Conservation (phyloP, 2,329 filamentous ascomycete species). For the Coniochaeta sp. region DNA sequence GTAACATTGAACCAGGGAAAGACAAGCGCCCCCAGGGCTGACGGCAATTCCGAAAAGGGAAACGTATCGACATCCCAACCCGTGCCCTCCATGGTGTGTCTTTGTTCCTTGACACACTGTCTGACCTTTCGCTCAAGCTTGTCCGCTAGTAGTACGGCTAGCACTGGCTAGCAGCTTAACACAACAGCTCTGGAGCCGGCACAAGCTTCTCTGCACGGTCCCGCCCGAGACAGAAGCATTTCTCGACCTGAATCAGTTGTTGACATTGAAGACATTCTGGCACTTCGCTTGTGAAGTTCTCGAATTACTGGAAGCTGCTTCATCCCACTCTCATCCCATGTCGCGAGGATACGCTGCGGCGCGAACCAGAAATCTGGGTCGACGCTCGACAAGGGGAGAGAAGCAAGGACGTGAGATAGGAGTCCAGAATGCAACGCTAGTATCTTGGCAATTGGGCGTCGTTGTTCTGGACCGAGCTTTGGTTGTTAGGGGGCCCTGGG, state of each 20-base stretch:
- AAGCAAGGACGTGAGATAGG: not conserved
- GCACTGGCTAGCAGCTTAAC: not conserved
- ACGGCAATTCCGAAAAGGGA: not conserved
- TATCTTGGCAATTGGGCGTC: not conserved
- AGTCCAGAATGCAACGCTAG: not conserved
- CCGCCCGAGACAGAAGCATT: not conserved
- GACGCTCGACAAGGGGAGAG: not conserved
- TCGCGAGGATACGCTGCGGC: not conserved
- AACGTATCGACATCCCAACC: not conserved
- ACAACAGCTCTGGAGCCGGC: not conserved
- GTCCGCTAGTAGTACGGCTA: not conserved
- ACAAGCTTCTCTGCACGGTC: not conserved
- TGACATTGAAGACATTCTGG: not conserved
- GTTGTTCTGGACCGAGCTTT: not conserved
- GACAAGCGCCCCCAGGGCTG: not conserved
- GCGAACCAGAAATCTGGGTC: not conserved
- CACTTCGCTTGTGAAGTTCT: not conserved
- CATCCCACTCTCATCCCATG: not conserved
- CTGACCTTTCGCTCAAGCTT: not conserved
- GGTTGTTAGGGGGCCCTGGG: no score
- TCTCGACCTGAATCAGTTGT: not conserved
- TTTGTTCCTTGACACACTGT: not conserved
- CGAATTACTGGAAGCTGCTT: not conserved
- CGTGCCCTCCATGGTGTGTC: not conserved
- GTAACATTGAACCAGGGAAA: not conserved